Evolutionary conservation across 495 filamentous ascomycete species (phyloP).

Genomic region (Acidiella bohemica): DNA sequence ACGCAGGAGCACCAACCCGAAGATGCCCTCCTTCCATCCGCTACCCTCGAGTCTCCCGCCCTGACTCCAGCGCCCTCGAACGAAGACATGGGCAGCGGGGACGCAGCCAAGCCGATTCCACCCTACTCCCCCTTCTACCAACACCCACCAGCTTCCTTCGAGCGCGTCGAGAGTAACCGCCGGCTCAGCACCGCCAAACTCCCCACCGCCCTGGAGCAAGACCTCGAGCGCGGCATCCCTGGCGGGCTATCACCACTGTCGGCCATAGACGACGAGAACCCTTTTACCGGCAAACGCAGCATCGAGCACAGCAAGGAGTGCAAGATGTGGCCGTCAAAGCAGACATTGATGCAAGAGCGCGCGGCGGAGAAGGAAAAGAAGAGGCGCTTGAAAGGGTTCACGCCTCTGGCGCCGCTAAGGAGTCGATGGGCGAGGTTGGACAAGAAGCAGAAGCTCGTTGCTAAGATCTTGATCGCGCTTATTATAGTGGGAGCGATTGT

Average conservation of each 20-base stretch:
- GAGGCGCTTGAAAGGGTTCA: slow-evolving; percentile 12
- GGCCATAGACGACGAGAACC: slow-evolving; percentile 9
- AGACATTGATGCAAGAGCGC: slow-evolving; percentile 24
- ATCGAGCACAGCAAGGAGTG: slow-evolving; percentile 31
- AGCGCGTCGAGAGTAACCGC: slow-evolving; percentile 23
- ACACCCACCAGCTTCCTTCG: slow-evolving; percentile 41
- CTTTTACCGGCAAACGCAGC: slow-evolving; percentile 15
- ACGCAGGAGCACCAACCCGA: slow-evolving; percentile 1
- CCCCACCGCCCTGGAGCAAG: slow-evolving; percentile 22
- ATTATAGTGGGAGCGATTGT: slow-evolving; percentile 46
- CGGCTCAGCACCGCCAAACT: slow-evolving; percentile 23
- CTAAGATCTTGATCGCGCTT: slow-evolving; percentile 43
- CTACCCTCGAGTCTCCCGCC: slow-evolving; percentile 9
- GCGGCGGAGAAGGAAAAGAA: slow-evolving; percentile 21
- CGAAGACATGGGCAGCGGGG: slow-evolving; percentile 6
- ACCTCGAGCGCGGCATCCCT: slow-evolving; percentile 24
- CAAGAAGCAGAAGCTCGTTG: slow-evolving; percentile 36
- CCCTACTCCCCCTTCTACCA: slow-evolving; percentile 46
- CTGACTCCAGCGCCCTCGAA: slow-evolving; percentile 12
- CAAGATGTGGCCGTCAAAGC: slow-evolving; percentile 32
- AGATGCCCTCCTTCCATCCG: slow-evolving; percentile 6
- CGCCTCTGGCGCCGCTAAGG: slow-evolving; percentile 28
- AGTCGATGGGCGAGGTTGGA: slow-evolving; percentile 29
- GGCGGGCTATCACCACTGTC: slow-evolving; percentile 3
- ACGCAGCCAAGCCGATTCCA: slow-evolving; percentile 3